Conservation (phyloP, 768 basidiomycete species). For the Fibroporia radiculosa region DNA sequence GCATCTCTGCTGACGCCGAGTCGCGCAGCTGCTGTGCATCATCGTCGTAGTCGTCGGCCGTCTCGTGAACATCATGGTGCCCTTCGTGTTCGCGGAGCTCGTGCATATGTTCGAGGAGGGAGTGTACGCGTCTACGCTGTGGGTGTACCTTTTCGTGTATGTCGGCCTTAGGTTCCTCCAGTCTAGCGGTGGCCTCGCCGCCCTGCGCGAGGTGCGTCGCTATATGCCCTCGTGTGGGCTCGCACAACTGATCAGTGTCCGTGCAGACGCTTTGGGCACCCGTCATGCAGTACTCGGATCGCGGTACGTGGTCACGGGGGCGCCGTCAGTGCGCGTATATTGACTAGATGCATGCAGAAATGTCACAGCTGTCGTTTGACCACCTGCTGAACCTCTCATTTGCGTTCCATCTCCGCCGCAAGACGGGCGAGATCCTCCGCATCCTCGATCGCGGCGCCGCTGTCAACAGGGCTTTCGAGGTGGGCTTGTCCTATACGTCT, state of each 20-base stretch:
- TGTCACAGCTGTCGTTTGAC: conserved; percentile 80
- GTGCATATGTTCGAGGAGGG: conserved; percentile 47
- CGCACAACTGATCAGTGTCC: neutral
- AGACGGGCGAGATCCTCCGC: conserved; percentile 79
- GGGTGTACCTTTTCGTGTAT: conserved; percentile 65
- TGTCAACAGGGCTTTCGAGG: conserved; percentile 76
- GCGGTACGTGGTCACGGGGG: conserved; percentile 32
- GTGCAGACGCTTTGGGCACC: conserved; percentile 70
- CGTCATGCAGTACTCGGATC: conserved; percentile 84
- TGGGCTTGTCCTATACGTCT: conserved; percentile 16
- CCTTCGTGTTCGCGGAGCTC: conserved; percentile 62
- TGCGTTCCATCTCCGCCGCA: conserved; percentile 73
- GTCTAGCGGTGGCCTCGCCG: conserved; percentile 68
- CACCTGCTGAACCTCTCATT: conserved; percentile 84
- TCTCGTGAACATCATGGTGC: conserved; percentile 65
- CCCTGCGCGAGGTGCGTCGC: conserved; percentile 38
- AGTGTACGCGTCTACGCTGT: conserved; percentile 39
- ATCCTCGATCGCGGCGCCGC: conserved; percentile 81
- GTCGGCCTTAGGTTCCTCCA: conserved; percentile 65
- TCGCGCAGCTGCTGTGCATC: conserved; percentile 52
- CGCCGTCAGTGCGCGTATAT: neutral
- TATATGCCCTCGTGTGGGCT: neutral
- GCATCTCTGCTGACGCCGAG: neutral
- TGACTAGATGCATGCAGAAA: conserved; percentile 39
- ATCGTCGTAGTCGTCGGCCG: conserved; percentile 67